phyloP scores from a whole-genome alignment of 2,329 filamentous ascomycete genomes.

The Alternaria conjuncta region DNA sequence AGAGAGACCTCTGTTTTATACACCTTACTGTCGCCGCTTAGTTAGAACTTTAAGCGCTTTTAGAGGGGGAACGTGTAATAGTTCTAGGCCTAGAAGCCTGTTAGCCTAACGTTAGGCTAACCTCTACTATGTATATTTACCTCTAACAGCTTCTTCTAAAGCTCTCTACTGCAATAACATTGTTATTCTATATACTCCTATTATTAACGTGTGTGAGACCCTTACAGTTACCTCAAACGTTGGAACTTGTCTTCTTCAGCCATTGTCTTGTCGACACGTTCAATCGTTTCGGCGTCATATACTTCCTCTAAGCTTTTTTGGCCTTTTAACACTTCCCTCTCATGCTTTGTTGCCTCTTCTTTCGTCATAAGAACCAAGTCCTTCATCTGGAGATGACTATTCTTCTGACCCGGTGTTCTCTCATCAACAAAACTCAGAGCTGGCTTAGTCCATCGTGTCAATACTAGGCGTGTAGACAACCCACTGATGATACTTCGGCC shows the following conservation, averaged over 20 bases:
- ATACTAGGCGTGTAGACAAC: slow-evolving; percentile 75
- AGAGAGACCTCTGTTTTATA: too few relatives aligned
- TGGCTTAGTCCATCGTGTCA: slow-evolving; percentile 82
- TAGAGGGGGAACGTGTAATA: too few relatives aligned
- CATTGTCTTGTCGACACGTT: slow-evolving; percentile 70
- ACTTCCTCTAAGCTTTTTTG: slow-evolving; percentile 72
- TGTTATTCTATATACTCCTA: too few relatives aligned
- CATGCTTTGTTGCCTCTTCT: slow-evolving; percentile 82
- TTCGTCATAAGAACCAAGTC: slow-evolving; percentile 92
- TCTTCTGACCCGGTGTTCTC: slow-evolving; percentile 76
- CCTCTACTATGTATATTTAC: too few relatives aligned
- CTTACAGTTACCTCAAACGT: slow-evolving; percentile 51
- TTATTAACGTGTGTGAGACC: too few relatives aligned
- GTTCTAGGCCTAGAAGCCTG: too few relatives aligned
- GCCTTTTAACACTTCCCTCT: slow-evolving; percentile 76
- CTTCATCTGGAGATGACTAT: slow-evolving; percentile 69
- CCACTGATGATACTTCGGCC: slow-evolving; percentile 85
- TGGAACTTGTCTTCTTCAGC: slow-evolving; percentile 68
- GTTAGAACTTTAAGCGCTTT: too few relatives aligned
- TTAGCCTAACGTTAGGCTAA: too few relatives aligned
- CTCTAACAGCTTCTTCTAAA: too few relatives aligned
- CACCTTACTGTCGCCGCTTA: too few relatives aligned
- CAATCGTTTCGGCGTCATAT: slow-evolving; percentile 73
- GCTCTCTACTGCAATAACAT: too few relatives aligned
- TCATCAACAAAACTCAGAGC: slow-evolving; percentile 67